Conservation (phyloP, 768 basidiomycete genomes). For the Arthromyces matolae region DNA sequence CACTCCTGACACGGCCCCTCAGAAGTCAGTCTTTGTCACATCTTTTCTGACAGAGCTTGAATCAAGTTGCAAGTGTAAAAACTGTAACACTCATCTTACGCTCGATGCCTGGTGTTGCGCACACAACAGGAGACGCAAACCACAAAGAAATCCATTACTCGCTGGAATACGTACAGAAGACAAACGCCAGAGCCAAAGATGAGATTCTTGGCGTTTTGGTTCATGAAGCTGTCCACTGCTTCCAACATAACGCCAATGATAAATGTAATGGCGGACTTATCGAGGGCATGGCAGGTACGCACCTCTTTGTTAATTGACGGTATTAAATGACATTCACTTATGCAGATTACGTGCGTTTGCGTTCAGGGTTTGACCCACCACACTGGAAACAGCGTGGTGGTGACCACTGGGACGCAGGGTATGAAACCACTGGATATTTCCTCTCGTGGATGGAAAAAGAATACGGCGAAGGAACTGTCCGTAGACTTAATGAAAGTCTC, state of each 20-base stretch:
- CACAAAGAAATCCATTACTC: conserved; percentile 78
- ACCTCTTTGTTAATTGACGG: background rate
- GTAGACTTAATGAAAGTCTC: conserved; percentile 55
- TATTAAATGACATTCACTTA: background rate
- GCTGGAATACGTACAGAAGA: conserved; percentile 54
- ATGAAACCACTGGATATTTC: conserved; percentile 71
- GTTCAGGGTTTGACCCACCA: conserved; percentile 55
- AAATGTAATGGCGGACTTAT: conserved; percentile 68
- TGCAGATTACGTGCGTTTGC: conserved; percentile 69
- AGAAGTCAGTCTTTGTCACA: conserved; percentile 26
- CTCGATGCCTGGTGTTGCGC: conserved; percentile 66
- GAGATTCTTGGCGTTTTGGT: conserved; percentile 71
- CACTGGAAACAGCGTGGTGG: conserved; percentile 58
- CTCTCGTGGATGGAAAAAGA: conserved; percentile 62
- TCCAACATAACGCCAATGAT: conserved; percentile 60
- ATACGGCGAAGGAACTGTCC: conserved; percentile 51
- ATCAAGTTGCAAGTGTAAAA: conserved; percentile 39
- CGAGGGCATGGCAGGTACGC: conserved; percentile 74
- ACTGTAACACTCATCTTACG: conserved; percentile 57
- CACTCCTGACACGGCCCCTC: conserved; percentile 34
- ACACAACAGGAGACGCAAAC: conserved; percentile 50
- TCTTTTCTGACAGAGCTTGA: background rate
- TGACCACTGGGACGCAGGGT: conserved; percentile 71
- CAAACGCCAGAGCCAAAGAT: conserved; percentile 38
- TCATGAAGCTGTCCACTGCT: conserved; percentile 80